Evolutionary conservation across 768 basidiomycete species (phyloP).

Genomic region (Auricularia cornea): DNA sequence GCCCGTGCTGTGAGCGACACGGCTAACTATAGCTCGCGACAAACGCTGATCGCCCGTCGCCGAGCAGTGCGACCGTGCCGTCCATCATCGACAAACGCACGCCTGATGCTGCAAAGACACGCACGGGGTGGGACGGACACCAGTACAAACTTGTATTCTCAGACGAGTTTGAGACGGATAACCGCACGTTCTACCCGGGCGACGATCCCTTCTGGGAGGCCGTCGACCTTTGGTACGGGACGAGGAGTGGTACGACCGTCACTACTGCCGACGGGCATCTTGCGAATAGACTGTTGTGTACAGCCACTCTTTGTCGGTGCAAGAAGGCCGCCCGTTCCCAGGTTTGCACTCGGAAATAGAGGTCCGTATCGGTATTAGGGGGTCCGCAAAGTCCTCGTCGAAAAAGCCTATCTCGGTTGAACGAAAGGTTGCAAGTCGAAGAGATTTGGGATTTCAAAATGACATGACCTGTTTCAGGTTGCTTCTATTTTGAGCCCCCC

Average conservation of each 20-base stretch:
- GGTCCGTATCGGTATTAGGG: too few species aligned
- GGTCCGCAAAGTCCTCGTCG: too few species aligned
- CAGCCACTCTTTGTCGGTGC: too few species aligned
- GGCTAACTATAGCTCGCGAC: constrained; percentile 3
- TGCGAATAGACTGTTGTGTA: too few species aligned
- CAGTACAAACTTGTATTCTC: constrained; percentile 67
- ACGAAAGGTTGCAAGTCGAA: too few species aligned
- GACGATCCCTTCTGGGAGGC: constrained; percentile 70
- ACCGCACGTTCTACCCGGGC: constrained; percentile 61
- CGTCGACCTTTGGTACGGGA: constrained; percentile 71
- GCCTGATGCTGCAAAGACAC: constrained; percentile 44
- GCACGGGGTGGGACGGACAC: constrained; percentile 65
- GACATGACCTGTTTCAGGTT: too few species aligned
- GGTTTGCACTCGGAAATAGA: too few species aligned
- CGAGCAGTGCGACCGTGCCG: constrained; percentile 35
- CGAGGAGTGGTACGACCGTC: constrained; percentile 69
- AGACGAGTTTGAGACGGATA: constrained; percentile 74
- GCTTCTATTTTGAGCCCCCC: too few species aligned
- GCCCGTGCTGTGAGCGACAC: constrained; percentile 38
- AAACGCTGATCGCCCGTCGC: not conserved
- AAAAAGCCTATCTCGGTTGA: too few species aligned
- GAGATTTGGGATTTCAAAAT: too few species aligned
- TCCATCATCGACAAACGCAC: constrained; percentile 64
- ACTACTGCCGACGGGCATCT: constrained; percentile 59
- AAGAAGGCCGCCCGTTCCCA: too few species aligned